Evolutionary conservation across 306 rosid genomes (phyloP).

Genomic region (Rubus idaeus): DNA sequence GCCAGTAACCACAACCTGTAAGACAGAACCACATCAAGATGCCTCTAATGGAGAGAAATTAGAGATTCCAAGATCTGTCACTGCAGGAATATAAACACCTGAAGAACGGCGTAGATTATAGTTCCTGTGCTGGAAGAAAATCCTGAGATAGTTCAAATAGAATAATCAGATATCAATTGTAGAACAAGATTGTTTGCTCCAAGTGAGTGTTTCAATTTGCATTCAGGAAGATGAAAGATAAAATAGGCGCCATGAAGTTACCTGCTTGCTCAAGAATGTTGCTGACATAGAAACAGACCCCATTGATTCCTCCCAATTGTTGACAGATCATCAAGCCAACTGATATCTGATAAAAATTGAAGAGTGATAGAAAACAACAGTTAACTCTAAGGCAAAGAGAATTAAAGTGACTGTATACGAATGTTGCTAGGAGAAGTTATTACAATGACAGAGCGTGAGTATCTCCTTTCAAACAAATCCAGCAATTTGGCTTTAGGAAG

Average conservation of each 20-base stretch:
- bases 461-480: conserved; percentile 81
- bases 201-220: neutral
- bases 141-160: conserved; percentile 42
- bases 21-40: conserved; percentile 21
- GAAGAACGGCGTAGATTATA: conserved; percentile 61
- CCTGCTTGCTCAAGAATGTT: conserved; percentile 82
- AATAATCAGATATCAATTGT: conserved; percentile 1
- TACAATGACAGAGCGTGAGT: conserved; percentile 69
- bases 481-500: conserved; percentile 69
- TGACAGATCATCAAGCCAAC: conserved; percentile 88
- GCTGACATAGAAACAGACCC: conserved; percentile 69
- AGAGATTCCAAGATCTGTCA: conserved; percentile 12
- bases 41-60: conserved; percentile 8
- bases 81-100: conserved; percentile 46
- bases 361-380: neutral
- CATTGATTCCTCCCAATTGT: conserved; percentile 92
- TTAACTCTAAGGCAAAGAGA: conserved; percentile 4
- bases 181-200: conserved; percentile 4
- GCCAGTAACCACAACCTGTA: conserved; percentile 64
- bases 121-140: conserved; percentile 60
- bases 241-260: too few relatives aligned
- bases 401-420: neutral
- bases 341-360: conserved; percentile 54
- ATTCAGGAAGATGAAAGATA: neutral
- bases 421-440: conserved; percentile 20